Conservation (phyloP, 2,329 filamentous ascomycete genomes). For the Sporothrix pseudoabietina region DNA sequence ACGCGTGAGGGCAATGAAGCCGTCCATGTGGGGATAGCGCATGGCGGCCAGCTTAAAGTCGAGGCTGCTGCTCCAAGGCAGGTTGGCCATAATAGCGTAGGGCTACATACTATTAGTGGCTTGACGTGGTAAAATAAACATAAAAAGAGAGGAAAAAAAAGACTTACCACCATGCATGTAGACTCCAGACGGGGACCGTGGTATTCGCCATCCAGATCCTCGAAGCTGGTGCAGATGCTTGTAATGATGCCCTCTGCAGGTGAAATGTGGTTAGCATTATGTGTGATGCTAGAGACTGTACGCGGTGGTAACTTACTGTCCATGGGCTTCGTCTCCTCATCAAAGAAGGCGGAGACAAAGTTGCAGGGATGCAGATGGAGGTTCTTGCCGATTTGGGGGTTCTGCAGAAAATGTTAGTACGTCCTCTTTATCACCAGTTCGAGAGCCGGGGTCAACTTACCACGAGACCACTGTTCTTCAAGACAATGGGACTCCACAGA, state of each 20-base stretch:
- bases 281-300: not conserved
- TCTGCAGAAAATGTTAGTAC: conserved; percentile 47
- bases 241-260: conserved; percentile 75
- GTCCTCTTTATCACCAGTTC: not conserved
- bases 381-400: conserved; percentile 78
- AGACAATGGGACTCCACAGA: conserved; percentile 73
- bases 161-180: conserved; percentile 65
- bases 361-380: conserved; percentile 78
- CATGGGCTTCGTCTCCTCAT: conserved; percentile 71
- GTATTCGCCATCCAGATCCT: conserved; percentile 76
- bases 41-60: conserved; percentile 72
- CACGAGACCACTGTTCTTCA: conserved; percentile 75
- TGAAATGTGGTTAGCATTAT: not conserved
- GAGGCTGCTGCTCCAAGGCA: conserved; percentile 68
- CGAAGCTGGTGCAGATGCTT: conserved; percentile 72
- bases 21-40: conserved; percentile 68
- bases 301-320: conserved; percentile 48
- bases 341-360: conserved; percentile 62
- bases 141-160: not conserved
- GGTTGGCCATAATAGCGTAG: conserved; percentile 60
- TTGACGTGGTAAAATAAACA: not conserved
- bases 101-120: conserved; percentile 52
- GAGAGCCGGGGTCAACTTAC: conserved; percentile 44
- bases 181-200: conserved; percentile 84
- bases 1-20: conserved; percentile 72